Evolutionary conservation across 2,329 filamentous ascomycete species (phyloP), one percentile per base, ranked within the genome.

Genomic region (Penicillium sp.): DNA sequence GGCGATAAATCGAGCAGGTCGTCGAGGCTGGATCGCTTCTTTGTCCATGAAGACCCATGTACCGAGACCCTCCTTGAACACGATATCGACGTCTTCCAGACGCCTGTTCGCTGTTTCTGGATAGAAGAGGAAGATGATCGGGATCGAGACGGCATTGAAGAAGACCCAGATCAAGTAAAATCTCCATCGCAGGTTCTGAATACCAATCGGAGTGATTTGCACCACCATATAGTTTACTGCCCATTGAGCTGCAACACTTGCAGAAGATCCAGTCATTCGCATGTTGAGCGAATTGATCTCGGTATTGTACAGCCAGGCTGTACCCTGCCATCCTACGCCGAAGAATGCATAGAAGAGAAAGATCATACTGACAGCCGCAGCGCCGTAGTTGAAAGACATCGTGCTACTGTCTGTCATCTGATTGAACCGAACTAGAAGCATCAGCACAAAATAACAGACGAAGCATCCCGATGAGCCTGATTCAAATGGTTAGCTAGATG

Each of bases 321-420:
- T 65, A 32, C 72, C 72, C 38, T 72, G 65, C n/a, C 73, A 67
- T 6, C 70, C 72, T 57, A 73, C 65, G 1, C 69, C 73, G 54
- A 75, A 75, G 40, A 62, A 63, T 1, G 71, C 67, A 45, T 73
- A 75, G 61, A 74, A 75, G 8, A 67, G 36, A 53, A 71, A 71
- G 60, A 76, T 75, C 64, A 79, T 79, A 0, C 75, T 75, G 1
- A 79, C 76, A 4, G 77, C 46, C 57, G 16, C 56, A 6, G 34
- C 38, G 38, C 38, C 38, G 4, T 40, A 40, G 38, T 40, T 40
- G 38, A 18, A 3, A 2, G 38, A 18, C 3, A 18, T 5, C 5
- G n/a, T 40, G n/a, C 38, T 40, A n/a, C 8, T 40, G 16, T 40
- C 38, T 40, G 38, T 40, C n/a, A 40, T 8, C 10, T 40, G 38